Conservation (phyloP, 2,329 filamentous ascomycete genomes). For the Colletotrichum sp. region DNA sequence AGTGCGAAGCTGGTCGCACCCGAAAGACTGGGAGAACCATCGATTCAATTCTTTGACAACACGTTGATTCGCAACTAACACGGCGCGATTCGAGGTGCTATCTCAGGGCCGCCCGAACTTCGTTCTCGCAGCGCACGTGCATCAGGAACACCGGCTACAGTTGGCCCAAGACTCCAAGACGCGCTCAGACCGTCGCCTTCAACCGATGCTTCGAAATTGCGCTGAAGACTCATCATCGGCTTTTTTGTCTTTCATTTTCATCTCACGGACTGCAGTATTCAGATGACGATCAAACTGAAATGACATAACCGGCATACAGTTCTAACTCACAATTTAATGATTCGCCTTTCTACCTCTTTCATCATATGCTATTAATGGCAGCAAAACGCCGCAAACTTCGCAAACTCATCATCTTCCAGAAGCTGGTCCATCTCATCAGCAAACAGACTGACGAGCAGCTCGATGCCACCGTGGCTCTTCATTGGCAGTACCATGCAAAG, state of each 20-base stretch:
- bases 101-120: background rate
- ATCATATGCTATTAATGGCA: background rate
- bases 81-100: background rate
- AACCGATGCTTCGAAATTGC: background rate
- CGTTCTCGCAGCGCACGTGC: background rate
- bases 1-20: background rate
- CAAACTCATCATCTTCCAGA: constrained; percentile 29
- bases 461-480: constrained; percentile 31
- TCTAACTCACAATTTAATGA: background rate
- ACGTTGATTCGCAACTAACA: background rate
- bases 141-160: background rate
- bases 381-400: constrained; percentile 23
- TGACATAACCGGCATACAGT: background rate
- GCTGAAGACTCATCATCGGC: background rate
- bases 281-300: background rate
- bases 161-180: background rate
- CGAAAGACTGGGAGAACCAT: background rate
- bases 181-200: background rate
- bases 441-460: constrained; percentile 30
- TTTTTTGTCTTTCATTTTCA: background rate
- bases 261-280: background rate
- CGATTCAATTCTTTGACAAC: background rate
- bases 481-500: constrained; percentile 32
- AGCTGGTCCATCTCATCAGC: constrained; percentile 33
- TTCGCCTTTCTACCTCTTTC: background rate